phyloP scores from a whole-genome alignment of 148 eudicot species.

The Rhododendron ferrugineum region DNA sequence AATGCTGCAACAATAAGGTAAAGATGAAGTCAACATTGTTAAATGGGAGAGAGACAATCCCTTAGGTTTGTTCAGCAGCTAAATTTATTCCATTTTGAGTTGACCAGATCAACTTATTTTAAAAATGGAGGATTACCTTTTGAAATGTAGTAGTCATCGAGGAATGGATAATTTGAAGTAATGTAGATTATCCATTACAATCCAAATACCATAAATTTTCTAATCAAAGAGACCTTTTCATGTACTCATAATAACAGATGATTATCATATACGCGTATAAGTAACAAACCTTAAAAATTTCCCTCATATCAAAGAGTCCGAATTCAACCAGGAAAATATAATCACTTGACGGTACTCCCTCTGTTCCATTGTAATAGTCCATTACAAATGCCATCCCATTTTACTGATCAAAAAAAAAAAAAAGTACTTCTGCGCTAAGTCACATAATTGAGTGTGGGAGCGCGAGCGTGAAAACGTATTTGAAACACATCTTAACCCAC shows the following conservation, averaged over 20 bases:
- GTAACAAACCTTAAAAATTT: background rate
- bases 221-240: background rate
- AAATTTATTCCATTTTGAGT: background rate
- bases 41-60: slow-evolving; percentile 1
- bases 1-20: slow-evolving; percentile 57
- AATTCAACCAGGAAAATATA: too few relatives aligned
- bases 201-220: background rate
- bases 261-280: background rate
- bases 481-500: background rate
- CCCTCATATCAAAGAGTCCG: background rate
- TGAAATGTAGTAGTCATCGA: background rate
- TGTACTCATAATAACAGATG: background rate
- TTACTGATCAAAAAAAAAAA: background rate
- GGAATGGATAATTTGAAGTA: background rate
- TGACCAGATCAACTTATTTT: background rate
- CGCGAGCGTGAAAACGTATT: background rate
- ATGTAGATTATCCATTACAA: background rate
- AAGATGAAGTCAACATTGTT: background rate
- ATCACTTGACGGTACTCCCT: too few relatives aligned
- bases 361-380: too few relatives aligned
- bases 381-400: background rate
- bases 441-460: background rate
- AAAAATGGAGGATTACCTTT: background rate
- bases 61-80: background rate
- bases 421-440: background rate